Evolutionary conservation across 805 yeast species (phyloP).

Genomic region (Starmerella etchellsii): DNA sequence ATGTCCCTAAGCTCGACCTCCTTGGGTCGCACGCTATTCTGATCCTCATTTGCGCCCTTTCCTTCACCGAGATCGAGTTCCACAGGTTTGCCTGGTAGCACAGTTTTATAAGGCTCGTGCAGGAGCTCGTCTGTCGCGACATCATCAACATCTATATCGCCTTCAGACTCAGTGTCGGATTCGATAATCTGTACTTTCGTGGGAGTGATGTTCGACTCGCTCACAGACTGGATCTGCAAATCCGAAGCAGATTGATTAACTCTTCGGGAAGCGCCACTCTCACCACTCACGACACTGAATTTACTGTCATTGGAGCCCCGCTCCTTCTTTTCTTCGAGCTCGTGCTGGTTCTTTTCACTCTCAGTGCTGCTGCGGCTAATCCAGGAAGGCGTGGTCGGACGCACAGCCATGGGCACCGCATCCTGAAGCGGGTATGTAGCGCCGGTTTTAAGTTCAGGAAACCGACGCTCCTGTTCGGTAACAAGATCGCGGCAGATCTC

Average conservation of each 20-base stretch:
- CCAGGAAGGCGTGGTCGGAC: neutral
- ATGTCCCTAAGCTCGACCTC: too few species aligned
- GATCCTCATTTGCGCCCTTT: too few species aligned
- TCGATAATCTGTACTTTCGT: conserved; percentile 74
- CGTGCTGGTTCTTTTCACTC: neutral
- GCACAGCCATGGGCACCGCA: conserved; percentile 7
- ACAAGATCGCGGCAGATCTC: conserved; percentile 84
- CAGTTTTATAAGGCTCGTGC: too few species aligned
- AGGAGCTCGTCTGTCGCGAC: neutral
- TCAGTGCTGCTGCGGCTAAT: neutral
- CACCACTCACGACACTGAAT: neutral
- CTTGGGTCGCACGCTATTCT: too few species aligned
- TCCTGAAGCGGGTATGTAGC: conserved; percentile 14
- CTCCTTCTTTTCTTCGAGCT: too few species aligned
- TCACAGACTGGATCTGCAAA: conserved; percentile 15
- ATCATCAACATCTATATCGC: conserved; percentile 1
- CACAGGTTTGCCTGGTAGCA: too few species aligned
- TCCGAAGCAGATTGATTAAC: neutral
- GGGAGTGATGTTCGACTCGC: conserved; percentile 61
- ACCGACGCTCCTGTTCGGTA: conserved; percentile 72
- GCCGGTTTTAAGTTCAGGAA: conserved; percentile 32
- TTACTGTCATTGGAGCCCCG: neutral
- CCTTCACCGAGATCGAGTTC: too few species aligned
- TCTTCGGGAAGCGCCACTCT: neutral
- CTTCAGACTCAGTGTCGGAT: conserved; percentile 32